Percentiles rank a stretch among this genome's conserved stretches.
These are phyloP conservation scores for Cystobasidium onofrii DNA, from an alignment of 768 basidiomycete species.

Conservation along the genomic window DNA sequence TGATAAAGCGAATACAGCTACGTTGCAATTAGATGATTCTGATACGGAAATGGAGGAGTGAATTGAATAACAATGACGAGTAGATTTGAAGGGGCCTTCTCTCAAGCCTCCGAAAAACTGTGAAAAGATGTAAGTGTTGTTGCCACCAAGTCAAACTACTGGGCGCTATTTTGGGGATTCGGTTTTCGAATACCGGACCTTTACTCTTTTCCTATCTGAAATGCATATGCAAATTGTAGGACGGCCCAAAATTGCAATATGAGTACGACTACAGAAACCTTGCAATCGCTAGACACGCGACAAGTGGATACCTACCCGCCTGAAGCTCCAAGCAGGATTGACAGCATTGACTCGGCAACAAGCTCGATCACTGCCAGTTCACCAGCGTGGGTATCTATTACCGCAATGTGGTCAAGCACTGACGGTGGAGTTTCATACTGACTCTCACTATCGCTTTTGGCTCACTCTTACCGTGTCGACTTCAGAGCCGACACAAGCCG, in stretches of 20 bases:
- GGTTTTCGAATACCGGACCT: too few species aligned
- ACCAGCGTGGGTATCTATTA: not conserved
- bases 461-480: not conserved
- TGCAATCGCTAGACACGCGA: not conserved
- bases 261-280: not conserved
- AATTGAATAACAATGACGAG: too few species aligned
- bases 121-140: not conserved
- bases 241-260: not conserved
- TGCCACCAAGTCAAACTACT: too few species aligned
- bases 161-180: too few species aligned
- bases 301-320: not conserved
- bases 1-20: not conserved
- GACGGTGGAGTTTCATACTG: not conserved
- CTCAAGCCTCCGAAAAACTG: too few species aligned
- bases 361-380: not conserved
- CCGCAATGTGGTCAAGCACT: not conserved
- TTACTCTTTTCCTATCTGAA: not conserved
- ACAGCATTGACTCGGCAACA: not conserved
- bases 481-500: not conserved
- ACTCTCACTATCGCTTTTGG: not conserved
- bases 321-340: not conserved
- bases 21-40: not conserved
- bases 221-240: not conserved
- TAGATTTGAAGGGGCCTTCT: too few species aligned
- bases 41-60: not conserved